Base-by-base conservation (phyloP, 1,284 basidiomycete genomes). In the Caloboletus firmus region DNA sequence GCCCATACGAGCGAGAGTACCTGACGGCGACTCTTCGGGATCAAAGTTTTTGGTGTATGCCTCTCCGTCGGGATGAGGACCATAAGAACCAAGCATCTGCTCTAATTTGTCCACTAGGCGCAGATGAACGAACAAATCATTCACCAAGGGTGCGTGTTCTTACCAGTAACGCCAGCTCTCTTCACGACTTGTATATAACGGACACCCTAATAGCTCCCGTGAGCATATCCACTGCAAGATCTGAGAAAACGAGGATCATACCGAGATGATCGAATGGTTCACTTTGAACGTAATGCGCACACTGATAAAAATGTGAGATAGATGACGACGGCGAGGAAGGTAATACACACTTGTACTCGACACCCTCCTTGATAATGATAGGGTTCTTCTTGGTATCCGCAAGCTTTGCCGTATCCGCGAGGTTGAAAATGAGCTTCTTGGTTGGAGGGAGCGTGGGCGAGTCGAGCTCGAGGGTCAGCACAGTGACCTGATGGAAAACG, bases 41-140 rank as follows among this genome's bases (percentile, higher is more conserved):
- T 87, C 84, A 68, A 92, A 91, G 71, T 86, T 80, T 72, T 87
- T 89, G 55, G 62, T 70, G 64, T 89, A 87, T 8, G 84, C 64
- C 44, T 82, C 75, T 28, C 79, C 83, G 3, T 79, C 70, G 15
- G 86, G 78, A 55, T 78, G 72, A 26, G 88, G 86, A 7, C 89
- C 87, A 70, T 91, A 95, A 3, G 91, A 93, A 28, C 93, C 93
- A 34, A 95, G 81, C 93, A 95, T 95, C 66, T 91, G 83, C 64
- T 95, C 92, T 66, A 93, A 70, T 72, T 89, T 93, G 71, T 93
- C 93, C 62, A 94, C 92, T 92, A 51, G 42, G 46, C 26, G 34
- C 44, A 45, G 45, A 52, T 57, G 62, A 58, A 39, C 31, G 12
- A 43, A 53, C 39, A 24, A 12, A 40, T 40, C 46, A 49, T 44